phyloP scores from a whole-genome alignment of 2,329 filamentous ascomycete species.

The Lachnellula hyalina region DNA sequence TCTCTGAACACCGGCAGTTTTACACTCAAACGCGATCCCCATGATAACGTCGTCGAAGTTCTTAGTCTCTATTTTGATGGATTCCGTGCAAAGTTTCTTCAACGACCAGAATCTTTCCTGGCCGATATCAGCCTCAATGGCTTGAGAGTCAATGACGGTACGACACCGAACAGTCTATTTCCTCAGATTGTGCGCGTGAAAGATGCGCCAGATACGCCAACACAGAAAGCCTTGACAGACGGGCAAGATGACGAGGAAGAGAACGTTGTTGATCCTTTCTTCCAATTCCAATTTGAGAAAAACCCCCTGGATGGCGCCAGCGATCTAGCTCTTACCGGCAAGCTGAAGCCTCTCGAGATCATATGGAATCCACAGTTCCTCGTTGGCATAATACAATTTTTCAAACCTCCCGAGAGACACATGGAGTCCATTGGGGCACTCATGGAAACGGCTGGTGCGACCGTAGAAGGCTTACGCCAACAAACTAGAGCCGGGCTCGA shows the following conservation, averaged over 20 bases:
- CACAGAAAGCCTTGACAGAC: constrained; percentile 32
- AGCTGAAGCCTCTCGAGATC: constrained; percentile 91
- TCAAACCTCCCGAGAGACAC: constrained; percentile 90
- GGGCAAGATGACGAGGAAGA: constrained; percentile 35
- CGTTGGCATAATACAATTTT: constrained; percentile 88
- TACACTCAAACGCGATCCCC: constrained; percentile 79
- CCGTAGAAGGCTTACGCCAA: constrained; percentile 88
- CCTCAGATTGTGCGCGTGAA: constrained; percentile 96
- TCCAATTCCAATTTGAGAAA: constrained; percentile 87
- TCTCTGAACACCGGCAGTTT: constrained; percentile 96
- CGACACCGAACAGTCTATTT: constrained; percentile 83
- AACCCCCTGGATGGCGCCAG: constrained; percentile 91
- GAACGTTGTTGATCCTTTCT: constrained; percentile 68
- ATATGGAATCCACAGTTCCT: constrained; percentile 96
- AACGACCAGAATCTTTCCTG: constrained; percentile 85
- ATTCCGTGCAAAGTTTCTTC: constrained; percentile 84
- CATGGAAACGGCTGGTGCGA: constrained; percentile 92
- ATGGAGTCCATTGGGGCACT: constrained; percentile 98
- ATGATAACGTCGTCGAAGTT: constrained; percentile 72
- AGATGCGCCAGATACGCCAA: constrained; percentile 59
- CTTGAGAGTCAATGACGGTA: constrained; percentile 91
- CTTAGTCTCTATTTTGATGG: constrained; percentile 90
- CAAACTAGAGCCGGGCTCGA: constrained; percentile 94
- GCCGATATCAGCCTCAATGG: constrained; percentile 87
- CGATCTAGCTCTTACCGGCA: constrained; percentile 83